Evolutionary conservation across 768 basidiomycete species (phyloP).

Genomic region (Paxillus ammoniavirescens): DNA sequence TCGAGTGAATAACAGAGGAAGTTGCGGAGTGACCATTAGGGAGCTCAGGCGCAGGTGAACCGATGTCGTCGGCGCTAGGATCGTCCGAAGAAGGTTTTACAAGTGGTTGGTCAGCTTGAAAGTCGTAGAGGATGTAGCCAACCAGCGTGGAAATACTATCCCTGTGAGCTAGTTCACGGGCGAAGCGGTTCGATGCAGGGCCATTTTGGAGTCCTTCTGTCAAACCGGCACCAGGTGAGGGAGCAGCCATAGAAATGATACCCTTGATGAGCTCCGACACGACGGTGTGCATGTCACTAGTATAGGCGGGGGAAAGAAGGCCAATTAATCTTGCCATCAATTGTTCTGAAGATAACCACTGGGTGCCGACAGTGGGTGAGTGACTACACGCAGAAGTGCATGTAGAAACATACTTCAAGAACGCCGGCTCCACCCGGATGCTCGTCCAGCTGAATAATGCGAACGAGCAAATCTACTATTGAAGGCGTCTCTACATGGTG

Average conservation of each 20-base stretch:
- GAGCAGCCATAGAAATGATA: conserved; percentile 91
- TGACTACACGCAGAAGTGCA: conserved; percentile 27
- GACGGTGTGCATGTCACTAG: conserved; percentile 76
- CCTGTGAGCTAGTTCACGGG: conserved; percentile 79
- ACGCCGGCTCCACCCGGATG: conserved; percentile 77
- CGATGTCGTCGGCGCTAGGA: conserved; percentile 12
- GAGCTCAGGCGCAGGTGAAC: conserved; percentile 14
- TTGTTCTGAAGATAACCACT: conserved; percentile 88
- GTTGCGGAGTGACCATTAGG: conserved; percentile 50
- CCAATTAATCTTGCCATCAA: conserved; percentile 81
- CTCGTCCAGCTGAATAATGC: conserved; percentile 89
- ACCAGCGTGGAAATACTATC: conserved; percentile 70
- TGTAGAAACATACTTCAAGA: conserved; percentile 69
- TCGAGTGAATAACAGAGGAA: conserved; percentile 84
- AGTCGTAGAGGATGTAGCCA: conserved; percentile 74
- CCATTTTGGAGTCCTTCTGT: conserved; percentile 68
- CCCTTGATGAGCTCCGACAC: conserved; percentile 91
- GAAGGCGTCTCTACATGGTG: conserved; percentile 86
- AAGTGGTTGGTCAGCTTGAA: conserved; percentile 30
- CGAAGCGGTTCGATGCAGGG: conserved; percentile 81
- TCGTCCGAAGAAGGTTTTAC: conserved; percentile 13
- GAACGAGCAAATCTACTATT: conserved; percentile 86
- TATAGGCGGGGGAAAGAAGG: conserved; percentile 75
- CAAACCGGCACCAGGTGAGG: conserved; percentile 75
- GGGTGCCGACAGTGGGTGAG: conserved; percentile 30